A percentile compares a stretch with the other conserved stretches of the same genome.
Evolutionary conservation across 1,139 yeast genomes (phyloP).

Genomic region (Candida sp.): DNA sequence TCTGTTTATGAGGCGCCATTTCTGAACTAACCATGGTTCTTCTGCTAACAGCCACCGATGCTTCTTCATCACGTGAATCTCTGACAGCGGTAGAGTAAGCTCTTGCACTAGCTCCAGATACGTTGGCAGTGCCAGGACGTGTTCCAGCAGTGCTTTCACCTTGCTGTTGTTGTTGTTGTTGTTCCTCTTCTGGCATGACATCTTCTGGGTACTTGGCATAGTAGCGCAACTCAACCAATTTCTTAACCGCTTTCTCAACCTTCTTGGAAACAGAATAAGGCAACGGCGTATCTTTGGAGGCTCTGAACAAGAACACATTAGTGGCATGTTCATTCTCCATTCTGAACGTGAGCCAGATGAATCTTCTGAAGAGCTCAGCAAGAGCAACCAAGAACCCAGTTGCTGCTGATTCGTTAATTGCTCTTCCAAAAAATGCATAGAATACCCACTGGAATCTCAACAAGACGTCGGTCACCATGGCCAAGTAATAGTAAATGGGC

Average conservation of each 20-base stretch:
- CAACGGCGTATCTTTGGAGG: constrained; percentile 83
- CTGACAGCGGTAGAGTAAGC: constrained; percentile 13
- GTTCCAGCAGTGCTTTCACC: not conserved
- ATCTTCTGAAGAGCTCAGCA: constrained; percentile 81
- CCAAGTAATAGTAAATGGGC: constrained; percentile 68
- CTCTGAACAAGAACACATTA: constrained; percentile 82
- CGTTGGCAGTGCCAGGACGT: constrained; percentile 1
- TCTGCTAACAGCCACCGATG: constrained; percentile 13
- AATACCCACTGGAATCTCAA: constrained; percentile 92
- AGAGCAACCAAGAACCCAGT: constrained; percentile 84
- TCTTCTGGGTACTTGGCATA: constrained; percentile 7
- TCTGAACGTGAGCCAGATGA: constrained; percentile 89
- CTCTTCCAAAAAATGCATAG: constrained; percentile 71
- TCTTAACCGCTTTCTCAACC: constrained; percentile 45
- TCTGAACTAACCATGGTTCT: constrained; percentile 6
- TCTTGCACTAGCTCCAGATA: constrained; percentile 1
- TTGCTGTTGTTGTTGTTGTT: not conserved
- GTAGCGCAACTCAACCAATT: constrained; percentile 41
- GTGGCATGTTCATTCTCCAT: constrained; percentile 97
- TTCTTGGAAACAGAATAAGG: constrained; percentile 64
- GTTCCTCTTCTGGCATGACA: not conserved
- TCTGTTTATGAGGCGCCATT: constrained; percentile 25
- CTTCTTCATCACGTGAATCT: constrained; percentile 15
- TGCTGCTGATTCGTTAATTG: constrained; percentile 89
- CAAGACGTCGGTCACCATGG: constrained; percentile 73